Evolutionary conservation across 192 early-diverging fungal species (phyloP), one percentile per base, ranked within the genome.

Genomic region (Coemansia sp.): DNA sequence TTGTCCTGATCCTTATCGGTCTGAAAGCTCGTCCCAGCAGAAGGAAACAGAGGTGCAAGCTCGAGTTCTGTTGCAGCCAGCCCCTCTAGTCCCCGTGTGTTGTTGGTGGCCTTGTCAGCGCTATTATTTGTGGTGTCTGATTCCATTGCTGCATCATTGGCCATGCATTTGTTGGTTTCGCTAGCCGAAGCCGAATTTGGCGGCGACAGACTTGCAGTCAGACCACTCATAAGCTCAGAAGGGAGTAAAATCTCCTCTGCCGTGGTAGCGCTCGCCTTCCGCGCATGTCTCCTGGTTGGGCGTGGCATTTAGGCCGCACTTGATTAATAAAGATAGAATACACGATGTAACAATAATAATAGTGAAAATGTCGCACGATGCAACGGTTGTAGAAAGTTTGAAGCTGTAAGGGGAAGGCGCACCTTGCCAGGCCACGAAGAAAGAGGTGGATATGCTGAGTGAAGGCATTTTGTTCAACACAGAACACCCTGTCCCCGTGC

Each of bases 151-250:
- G n/a, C 32, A 23, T 27, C 24, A 24, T 24, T 48, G 32, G 54
- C 38, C 21, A 47, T 28, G 8, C 24, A 54, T 26, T 32, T n/a
- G 44, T 22, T 38, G 25, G 47, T 28, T 10, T 58, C 48, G 23
- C 18, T 44, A 23, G 31, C 18, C n/a, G 16, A 19, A 30, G 21
- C 24, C 49, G 49, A 14, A 19, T 30, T 12, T n/a, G 64, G 69
- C 4, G 65, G 54, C 21, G 76, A 69, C 14, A 79, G 55, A 9
- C 44, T 64, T 19, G 71, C 69, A 30, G 76, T 79, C 31, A 79
- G 68, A 28, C 71, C 76, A 23, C 55, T 61, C 71, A 74, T 79
- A 7, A 79, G 76, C 71, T 79, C 76, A 5, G 56, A 60, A n/a
- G 76, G 76, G 14, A 79, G 71, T 60, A 76, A 51, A 44, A 76